These are phyloP conservation scores for Ceratobasidium sp. DNA, from an alignment of 1,284 basidiomycete species.

Conservation along the genomic window DNA sequence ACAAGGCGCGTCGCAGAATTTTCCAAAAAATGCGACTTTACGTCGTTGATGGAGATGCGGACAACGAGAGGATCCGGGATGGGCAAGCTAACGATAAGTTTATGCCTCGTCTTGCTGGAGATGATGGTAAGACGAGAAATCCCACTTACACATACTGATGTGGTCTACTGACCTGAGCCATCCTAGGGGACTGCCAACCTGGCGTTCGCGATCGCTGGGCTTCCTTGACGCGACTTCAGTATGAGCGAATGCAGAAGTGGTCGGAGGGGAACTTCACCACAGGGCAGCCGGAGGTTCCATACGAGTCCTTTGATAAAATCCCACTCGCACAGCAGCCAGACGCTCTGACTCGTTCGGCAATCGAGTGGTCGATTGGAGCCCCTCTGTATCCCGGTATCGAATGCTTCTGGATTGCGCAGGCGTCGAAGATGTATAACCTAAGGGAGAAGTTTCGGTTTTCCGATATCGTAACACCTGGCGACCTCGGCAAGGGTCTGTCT, in stretches of 20 bases:
- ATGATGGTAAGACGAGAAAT: conserved; percentile 39
- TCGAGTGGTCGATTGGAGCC: conserved; percentile 50
- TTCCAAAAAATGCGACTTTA: conserved; percentile 42
- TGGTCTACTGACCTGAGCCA: neutral
- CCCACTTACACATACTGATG: conserved; percentile 34
- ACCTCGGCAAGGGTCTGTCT: conserved; percentile 17
- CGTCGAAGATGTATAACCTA: conserved; percentile 2
- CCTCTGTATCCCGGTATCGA: conserved; percentile 49
- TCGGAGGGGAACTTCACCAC: conserved; percentile 44
- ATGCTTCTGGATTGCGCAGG: conserved; percentile 19
- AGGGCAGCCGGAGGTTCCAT: conserved; percentile 10
- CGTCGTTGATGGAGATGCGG: conserved; percentile 36
- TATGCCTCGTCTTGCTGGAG: conserved; percentile 50
- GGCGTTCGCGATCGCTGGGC: conserved; percentile 41
- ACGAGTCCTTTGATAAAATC: conserved; percentile 40
- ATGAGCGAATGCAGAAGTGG: conserved; percentile 48
- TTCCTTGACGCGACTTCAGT: conserved; percentile 48
- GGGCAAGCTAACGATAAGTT: conserved; percentile 41
- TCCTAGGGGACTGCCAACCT: neutral
- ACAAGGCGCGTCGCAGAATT: conserved; percentile 40
- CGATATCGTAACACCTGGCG: conserved; percentile 23
- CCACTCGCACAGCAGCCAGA: conserved; percentile 42
- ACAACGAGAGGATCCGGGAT: neutral
- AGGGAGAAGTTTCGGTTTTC: conserved; percentile 9
- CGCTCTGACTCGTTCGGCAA: conserved; percentile 46